Evolutionary conservation across 2,329 filamentous ascomycete genomes (phyloP).

Genomic region (Tolypocladium endophyticum): DNA sequence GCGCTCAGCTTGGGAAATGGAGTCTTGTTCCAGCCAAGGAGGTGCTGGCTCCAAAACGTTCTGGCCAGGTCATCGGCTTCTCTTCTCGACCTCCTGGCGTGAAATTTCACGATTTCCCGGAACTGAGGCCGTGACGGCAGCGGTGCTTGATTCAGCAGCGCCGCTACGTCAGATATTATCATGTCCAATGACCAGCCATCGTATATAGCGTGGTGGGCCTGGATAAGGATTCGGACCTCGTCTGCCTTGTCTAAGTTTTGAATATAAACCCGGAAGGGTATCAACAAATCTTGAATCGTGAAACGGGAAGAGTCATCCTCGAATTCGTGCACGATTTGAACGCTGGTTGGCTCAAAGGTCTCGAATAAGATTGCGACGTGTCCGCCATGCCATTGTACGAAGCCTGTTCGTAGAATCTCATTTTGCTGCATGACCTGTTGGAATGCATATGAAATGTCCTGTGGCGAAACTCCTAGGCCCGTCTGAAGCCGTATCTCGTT

Average conservation of each 20-base stretch:
- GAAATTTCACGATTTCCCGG: conserved; percentile 42
- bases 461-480: conserved; percentile 17
- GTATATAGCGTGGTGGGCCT: conserved; percentile 76
- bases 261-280: conserved; percentile 54
- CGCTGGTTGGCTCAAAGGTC: conserved; percentile 27
- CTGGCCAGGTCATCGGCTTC: conserved; percentile 29
- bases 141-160: conserved; percentile 26
- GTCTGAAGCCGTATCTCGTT: conserved; percentile 66
- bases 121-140: conserved; percentile 45
- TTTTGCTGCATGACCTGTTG: conserved; percentile 40
- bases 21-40: conserved; percentile 44
- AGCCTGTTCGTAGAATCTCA: conserved; percentile 64
- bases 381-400: conserved; percentile 38
- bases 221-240: conserved; percentile 29
- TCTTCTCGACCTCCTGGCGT: conserved; percentile 17
- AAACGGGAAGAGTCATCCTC: conserved; percentile 27
- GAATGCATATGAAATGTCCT: conserved; percentile 39
- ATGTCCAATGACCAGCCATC: conserved; percentile 90
- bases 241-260: conserved; percentile 6
- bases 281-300: conserved; percentile 31
- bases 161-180: conserved; percentile 54
- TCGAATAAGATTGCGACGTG: conserved; percentile 49
- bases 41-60: conserved; percentile 60
- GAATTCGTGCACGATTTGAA: conserved; percentile 28
- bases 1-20: conserved; percentile 41